A percentile compares a stretch with the other conserved stretches of the same genome.
Conservation (phyloP, 345 rosid species). For the Camelina neglecta region DNA sequence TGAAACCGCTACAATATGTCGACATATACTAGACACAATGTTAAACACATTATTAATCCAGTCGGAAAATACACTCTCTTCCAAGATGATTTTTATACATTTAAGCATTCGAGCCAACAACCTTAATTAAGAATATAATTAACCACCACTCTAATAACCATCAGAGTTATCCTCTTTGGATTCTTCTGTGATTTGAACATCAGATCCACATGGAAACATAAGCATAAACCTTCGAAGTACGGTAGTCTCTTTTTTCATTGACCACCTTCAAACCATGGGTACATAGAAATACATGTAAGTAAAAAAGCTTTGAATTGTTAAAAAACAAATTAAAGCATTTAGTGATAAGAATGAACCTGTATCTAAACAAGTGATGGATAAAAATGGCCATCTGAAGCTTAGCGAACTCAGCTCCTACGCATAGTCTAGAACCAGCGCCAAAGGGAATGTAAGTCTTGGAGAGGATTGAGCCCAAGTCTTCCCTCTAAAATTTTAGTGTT, state of each 20-base stretch:
- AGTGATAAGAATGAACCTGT: conserved; percentile 26
- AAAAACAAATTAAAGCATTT: not conserved
- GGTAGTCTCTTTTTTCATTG: conserved; percentile 29
- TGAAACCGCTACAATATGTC: too few relatives aligned
- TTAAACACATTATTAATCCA: too few relatives aligned
- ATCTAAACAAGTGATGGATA: conserved; percentile 37
- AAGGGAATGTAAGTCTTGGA: conserved; percentile 36
- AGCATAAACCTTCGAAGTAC: conserved; percentile 6
- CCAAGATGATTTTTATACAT: too few relatives aligned
- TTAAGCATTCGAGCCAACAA: too few relatives aligned
- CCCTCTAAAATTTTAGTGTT: not conserved
- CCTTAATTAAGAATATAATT: too few relatives aligned
- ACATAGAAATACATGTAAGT: not conserved
- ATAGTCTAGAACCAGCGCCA: conserved; percentile 40
- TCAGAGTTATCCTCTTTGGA: too few relatives aligned
- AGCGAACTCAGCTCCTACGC: conserved; percentile 41
- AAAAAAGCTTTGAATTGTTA: not conserved
- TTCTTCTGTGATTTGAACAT: too few relatives aligned
- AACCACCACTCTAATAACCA: too few relatives aligned
- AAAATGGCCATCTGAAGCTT: conserved; percentile 27
- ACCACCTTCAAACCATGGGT: conserved; percentile 26
- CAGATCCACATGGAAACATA: too few relatives aligned
- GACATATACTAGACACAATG: too few relatives aligned
- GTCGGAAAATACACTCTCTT: too few relatives aligned
- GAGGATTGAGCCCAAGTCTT: conserved; percentile 23